A percentile compares a stretch with the other conserved stretches of the same genome.
Evolutionary conservation across 2,329 filamentous ascomycete species (phyloP).

Genomic region (Pseudogymnoascus sp.): DNA sequence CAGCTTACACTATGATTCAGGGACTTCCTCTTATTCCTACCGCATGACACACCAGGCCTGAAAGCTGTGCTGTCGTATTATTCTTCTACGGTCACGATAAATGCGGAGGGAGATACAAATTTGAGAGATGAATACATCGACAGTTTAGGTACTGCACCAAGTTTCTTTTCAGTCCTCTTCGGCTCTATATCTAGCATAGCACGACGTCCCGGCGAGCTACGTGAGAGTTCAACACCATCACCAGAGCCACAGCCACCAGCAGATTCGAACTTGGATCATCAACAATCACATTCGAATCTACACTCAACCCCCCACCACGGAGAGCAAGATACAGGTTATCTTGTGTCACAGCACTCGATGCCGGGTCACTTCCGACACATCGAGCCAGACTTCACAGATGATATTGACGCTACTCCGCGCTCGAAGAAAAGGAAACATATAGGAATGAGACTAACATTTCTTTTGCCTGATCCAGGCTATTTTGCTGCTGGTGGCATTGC

Average conservation of each 20-base stretch:
- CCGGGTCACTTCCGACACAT: slow-evolving; percentile 2
- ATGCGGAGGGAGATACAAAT: slow-evolving; percentile 86
- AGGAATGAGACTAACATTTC: slow-evolving; percentile 20
- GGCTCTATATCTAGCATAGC: slow-evolving; percentile 66
- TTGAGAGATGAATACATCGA: slow-evolving; percentile 85
- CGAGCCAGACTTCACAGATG: slow-evolving; percentile 11
- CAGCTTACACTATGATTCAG: slow-evolving; percentile 36
- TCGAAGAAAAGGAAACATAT: slow-evolving; percentile 14
- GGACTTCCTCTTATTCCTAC: slow-evolving; percentile 90
- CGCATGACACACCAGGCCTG: slow-evolving; percentile 59
- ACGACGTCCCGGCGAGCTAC: slow-evolving; percentile 27
- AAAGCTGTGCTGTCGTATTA: slow-evolving; percentile 86
- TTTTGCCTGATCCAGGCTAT: slow-evolving; percentile 83
- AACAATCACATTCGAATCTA: not conserved
- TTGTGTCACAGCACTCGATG: not conserved
- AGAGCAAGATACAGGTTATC: not conserved
- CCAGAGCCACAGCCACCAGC: slow-evolving; percentile 3
- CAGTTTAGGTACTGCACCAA: slow-evolving; percentile 78
- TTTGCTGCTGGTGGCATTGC: slow-evolving; percentile 92
- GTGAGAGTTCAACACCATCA: slow-evolving; percentile 12
- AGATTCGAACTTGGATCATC: slow-evolving; percentile 3
- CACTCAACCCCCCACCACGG: not conserved
- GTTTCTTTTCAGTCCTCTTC: slow-evolving; percentile 64
- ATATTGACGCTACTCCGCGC: slow-evolving; percentile 6
- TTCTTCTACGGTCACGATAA: slow-evolving; percentile 78